Base-by-base conservation (phyloP, 176 grass and related monocot genomes). In the Triticum turgidum region DNA sequence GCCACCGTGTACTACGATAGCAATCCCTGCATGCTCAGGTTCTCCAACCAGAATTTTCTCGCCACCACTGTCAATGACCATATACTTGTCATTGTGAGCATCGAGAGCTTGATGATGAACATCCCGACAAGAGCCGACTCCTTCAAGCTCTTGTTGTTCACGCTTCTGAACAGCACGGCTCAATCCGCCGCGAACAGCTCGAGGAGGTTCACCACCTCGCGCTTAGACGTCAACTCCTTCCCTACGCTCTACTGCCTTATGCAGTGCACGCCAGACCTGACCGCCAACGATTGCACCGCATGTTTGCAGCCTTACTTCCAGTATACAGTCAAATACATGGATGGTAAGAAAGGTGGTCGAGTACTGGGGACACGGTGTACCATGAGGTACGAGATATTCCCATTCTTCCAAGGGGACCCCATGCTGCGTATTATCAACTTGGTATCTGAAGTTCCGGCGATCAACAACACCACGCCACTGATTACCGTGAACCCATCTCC, bases 251-350 rank as follows among this genome's bases (percentile, higher is more conserved):
- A 95, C 79, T 82, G 85, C 1, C 75, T 95, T 47, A 75, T 35
- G 24, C 90, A 92, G 83, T 95, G 93, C 88, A 89, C 86, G 29
- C 84, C 70, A 44, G 88, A 95, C 69, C 64, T 95, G 75, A 2
- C 63, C 3, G 7, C 65, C 7, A 6, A 24, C 1, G 39, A 79
- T 1, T 94, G 89, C 81, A 64, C 47, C n/a, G 67, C 6, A 11
- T 89, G 88, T 51, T 78, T 85, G 6, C 3, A 54, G 83, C 2
- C n/a, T 79, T 6, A 7, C 12, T 9, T 0, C 54, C 54, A 59
- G 63, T 5, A 0, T 30, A 13, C 9, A 4, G 3, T 24, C 34
- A 14, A n/a, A 6, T 80, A 65, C 21, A 74, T 79, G 11, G 49
- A 67, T 7, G 74, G 81, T 15, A 73, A 5, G 56, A 32, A 22